phyloP scores from a whole-genome alignment of 306 rosid species.

The Fragaria nilgerrensis region DNA sequence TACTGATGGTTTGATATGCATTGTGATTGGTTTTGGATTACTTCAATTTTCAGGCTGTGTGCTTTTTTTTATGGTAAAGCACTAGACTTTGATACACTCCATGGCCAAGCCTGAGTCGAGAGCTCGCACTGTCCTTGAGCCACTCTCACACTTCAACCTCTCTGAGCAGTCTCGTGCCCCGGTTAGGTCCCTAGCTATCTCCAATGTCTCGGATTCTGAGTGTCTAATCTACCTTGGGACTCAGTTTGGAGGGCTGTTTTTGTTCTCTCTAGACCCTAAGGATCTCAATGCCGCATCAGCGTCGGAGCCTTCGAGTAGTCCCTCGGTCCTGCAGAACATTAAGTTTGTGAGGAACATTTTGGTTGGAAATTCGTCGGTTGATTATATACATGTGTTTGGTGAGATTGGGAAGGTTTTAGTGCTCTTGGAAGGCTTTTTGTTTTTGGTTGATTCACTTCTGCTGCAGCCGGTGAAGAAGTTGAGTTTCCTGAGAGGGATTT shows the following conservation, averaged over 20 bases:
- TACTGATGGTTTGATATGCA: not conserved
- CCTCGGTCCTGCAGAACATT: conserved; percentile 38
- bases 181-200: conserved; percentile 58
- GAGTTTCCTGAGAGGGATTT: conserved; percentile 57
- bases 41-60: conserved; percentile 10
- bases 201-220: conserved; percentile 39
- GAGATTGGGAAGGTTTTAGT: conserved; percentile 56
- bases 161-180: conserved; percentile 49
- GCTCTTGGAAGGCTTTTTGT: conserved; percentile 72
- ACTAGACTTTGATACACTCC: not conserved
- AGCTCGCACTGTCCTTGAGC: conserved; percentile 69
- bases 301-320: conserved; percentile 15
- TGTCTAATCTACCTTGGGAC: conserved; percentile 64
- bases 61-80: not conserved
- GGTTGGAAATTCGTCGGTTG: conserved; percentile 52
- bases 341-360: conserved; percentile 46
- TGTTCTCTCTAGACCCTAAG: conserved; percentile 48
- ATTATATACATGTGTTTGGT: conserved; percentile 42
- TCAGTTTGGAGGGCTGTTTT: conserved; percentile 57
- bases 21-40: conserved; percentile 3
- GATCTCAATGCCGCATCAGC: conserved; percentile 12
- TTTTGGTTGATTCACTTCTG: conserved; percentile 54
- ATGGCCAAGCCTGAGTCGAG: conserved; percentile 58
- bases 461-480: conserved; percentile 50
- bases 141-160: conserved; percentile 59